Evolutionary conservation across 164 flowering plant genomes (phyloP), one percentile per base, ranked within the genome.

Genomic region (Chloranthus sessilifolius): DNA sequence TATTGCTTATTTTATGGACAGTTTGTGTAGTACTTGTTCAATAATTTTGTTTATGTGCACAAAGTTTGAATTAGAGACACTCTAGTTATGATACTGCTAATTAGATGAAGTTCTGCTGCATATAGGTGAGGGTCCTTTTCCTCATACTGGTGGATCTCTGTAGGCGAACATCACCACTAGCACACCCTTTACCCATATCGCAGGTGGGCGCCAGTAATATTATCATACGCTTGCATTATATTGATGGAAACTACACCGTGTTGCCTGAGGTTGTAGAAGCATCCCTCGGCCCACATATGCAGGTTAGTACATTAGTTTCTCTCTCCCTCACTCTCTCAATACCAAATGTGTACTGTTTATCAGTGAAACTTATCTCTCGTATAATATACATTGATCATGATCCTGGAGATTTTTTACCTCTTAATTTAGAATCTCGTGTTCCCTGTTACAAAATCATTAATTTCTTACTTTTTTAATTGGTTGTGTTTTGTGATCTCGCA

Each of bases 231-330:
- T 67, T 94, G 70, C 99, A 94, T 70, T 87, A 86, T 57, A 94
- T 94, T 51, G 97, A 94, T 67, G 99, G 99, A 38, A 89, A 81
- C 60, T 94, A 89, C 56, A 94, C 97, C 1, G 99, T 94, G 29
- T 64, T 89, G 54, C 99, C 97, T 0, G 99, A 94, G 65, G 91
- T 94, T 39, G 99, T 94, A 6, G 99, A 94, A 71, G 99, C 99
- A 60, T 81, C 99, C 11, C 95, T 94, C 22, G 90, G 95, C 40
- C 99, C 99, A 58, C 95, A 89, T 68, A 94, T 94, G 97, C 99
- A 94, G 99, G 99, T 94, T 78, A 16, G 37, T 38, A 24, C 19
- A 38, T 14, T 38, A n/a, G n/a, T n/a, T 17, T 15, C 3, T 16
- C 15, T 48, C 15, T 51, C 27, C n/a, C n/a, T n/a, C n/a, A n/a